Base-by-base conservation (phyloP, 306 rosid species). In the Glycyrrhiza uralensis region DNA sequence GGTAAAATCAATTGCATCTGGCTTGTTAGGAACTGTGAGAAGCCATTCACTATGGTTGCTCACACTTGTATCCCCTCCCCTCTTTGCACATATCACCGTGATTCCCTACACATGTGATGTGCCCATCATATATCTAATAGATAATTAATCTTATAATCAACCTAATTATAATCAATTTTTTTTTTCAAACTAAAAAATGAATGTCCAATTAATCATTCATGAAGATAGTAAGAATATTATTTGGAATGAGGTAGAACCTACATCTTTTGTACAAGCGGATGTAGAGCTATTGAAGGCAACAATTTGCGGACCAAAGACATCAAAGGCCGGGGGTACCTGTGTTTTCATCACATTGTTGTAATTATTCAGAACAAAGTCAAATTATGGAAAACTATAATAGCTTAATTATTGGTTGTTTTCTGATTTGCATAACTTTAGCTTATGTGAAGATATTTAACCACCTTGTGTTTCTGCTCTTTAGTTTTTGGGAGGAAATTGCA, bases 31-130 rank as follows among this genome's bases (percentile, higher is more conserved):
- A 79, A 88, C 97, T 4, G 96, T 89, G 3, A 17, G 86, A 74
- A 91, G 92, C 97, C 99, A 89, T 68, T 89, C 99, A 76, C 78
- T 70, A 71, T 94, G 99, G 84, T 81, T 80, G 15, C 71, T 76
- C 50, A 77, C 75, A 77, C 75, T 14, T 81, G 87, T 78, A 69
- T 85, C 87, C 22, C 99, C 99, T 74, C 99, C 99, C 49, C 75
- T 89, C 60, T 84, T 94, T 17, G 82, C 82, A 74, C 88, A 81
- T 71, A 91, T 86, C 45, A 94, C 95, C 1, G 85, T 89, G 15
- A 91, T 84, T 66, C 96, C 97, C 99, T 92, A 86, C 73, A 76
- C 4, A 26, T 26, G 9, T 36, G 3, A 38, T 72, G n/a, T n/a
- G n/a, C n/a, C n/a, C n/a, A n/a, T n/a, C n/a, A n/a, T n/a, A n/a